phyloP scores from a whole-genome alignment of 306 rosid genomes.

The Trichosanthes truncata region DNA sequence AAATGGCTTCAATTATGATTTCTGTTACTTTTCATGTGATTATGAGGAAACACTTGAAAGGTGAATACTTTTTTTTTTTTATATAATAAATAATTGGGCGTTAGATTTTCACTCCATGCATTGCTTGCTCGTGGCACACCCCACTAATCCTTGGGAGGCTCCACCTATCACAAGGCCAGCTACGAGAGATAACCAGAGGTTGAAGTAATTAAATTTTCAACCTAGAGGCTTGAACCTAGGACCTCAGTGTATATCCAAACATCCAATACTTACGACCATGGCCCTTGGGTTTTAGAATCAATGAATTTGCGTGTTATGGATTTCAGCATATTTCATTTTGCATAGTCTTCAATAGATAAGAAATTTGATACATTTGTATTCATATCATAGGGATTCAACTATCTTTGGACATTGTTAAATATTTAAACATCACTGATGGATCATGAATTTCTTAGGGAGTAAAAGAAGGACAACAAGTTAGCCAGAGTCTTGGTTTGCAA shows the following conservation, averaged over 20 bases:
- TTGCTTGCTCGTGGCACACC: neutral
- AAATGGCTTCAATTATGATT: neutral
- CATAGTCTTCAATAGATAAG: neutral
- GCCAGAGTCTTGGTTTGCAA: slow-evolving; percentile 15
- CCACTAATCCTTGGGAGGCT: neutral
- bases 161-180: neutral
- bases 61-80: neutral
- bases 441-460: slow-evolving; percentile 29
- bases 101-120: neutral
- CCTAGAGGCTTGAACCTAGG: neutral
- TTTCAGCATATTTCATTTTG: neutral
- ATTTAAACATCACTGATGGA: neutral
- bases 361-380: neutral
- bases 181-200: neutral
- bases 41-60: neutral
- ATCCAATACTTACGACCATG: neutral
- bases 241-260: neutral
- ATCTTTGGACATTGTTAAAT: neutral
- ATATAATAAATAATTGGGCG: neutral
- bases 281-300: neutral
- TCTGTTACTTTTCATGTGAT: neutral
- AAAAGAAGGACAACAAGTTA: slow-evolving; percentile 18
- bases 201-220: neutral
- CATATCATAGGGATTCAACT: neutral
- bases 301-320: neutral